Evolutionary conservation across 208 protist species (phyloP).

Genomic region (Acanthamoeba healyi): DNA sequence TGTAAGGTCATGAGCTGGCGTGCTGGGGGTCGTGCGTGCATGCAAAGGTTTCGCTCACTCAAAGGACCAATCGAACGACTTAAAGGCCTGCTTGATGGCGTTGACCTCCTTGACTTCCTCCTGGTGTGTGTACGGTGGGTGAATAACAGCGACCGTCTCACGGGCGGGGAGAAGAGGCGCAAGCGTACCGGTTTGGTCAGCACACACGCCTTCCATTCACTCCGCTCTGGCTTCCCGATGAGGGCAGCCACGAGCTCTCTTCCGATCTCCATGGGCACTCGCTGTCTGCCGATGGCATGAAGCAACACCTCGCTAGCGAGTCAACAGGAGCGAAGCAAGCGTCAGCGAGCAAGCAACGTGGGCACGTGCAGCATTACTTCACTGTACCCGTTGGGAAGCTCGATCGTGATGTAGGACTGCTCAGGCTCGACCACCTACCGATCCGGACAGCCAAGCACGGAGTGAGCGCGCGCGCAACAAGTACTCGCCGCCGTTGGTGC

Average conservation of each 20-base stretch:
- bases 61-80: conserved; percentile 68
- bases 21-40: too few relatives aligned
- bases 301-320: conserved; percentile 17
- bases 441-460: too few relatives aligned
- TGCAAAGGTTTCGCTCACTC: too few relatives aligned
- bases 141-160: background rate
- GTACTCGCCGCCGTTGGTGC: too few relatives aligned
- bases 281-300: conserved; percentile 15
- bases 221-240: conserved; percentile 54
- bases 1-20: too few relatives aligned
- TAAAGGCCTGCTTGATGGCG: conserved; percentile 59
- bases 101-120: background rate
- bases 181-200: conserved; percentile 7
- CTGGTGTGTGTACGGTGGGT: background rate
- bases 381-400: conserved; percentile 14
- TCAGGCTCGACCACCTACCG: background rate
- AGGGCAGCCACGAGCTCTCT: conserved; percentile 15
- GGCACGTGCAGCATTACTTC: background rate
- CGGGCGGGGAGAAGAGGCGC: background rate
- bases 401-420: background rate
- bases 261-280: conserved; percentile 39
- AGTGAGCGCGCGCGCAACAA: too few relatives aligned
- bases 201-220: conserved; percentile 56
- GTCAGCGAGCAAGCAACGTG: background rate
- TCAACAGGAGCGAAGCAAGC: too few relatives aligned